Percentiles rank a stretch among this genome's conserved stretches.
Conservation (phyloP, 75 land plant genomes). For the Picea sitchensis region DNA sequence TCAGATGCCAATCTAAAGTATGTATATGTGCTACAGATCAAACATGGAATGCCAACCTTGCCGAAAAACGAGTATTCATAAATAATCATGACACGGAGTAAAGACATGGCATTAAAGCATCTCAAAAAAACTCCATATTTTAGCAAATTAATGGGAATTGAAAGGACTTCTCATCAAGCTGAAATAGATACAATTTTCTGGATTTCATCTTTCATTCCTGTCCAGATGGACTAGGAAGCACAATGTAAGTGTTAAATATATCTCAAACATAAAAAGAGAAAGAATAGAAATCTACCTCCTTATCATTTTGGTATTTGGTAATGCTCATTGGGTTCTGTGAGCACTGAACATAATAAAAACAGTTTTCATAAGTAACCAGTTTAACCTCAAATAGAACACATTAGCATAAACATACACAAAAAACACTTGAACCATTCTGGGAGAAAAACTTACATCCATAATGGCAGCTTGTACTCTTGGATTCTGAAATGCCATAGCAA, state of each 20-base stretch:
- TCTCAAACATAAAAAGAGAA: background rate
- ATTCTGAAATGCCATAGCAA: conserved; percentile 95
- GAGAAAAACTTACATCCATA: conserved; percentile 75
- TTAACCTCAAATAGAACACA: background rate
- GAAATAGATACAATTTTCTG: background rate
- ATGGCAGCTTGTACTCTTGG: conserved; percentile 97
- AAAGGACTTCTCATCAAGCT: background rate
- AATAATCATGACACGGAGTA: background rate
- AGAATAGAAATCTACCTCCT: conserved; percentile 61
- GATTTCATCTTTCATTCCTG: background rate
- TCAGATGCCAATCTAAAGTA: background rate
- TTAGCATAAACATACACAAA: background rate
- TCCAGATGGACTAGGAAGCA: no score
- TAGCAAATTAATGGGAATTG: background rate
- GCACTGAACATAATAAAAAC: conserved; percentile 61
- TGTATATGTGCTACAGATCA: background rate
- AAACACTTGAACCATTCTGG: background rate
- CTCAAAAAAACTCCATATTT: background rate
- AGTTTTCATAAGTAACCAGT: background rate
- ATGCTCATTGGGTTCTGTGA: conserved; percentile 93
- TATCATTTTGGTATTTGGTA: conserved; percentile 93
- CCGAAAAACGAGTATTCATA: background rate
- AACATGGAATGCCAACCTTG: background rate
- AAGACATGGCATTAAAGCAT: background rate
- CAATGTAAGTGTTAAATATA: no score